Base-by-base conservation (phyloP, 257 asterid species). In the Orobanche coerulescens region DNA sequence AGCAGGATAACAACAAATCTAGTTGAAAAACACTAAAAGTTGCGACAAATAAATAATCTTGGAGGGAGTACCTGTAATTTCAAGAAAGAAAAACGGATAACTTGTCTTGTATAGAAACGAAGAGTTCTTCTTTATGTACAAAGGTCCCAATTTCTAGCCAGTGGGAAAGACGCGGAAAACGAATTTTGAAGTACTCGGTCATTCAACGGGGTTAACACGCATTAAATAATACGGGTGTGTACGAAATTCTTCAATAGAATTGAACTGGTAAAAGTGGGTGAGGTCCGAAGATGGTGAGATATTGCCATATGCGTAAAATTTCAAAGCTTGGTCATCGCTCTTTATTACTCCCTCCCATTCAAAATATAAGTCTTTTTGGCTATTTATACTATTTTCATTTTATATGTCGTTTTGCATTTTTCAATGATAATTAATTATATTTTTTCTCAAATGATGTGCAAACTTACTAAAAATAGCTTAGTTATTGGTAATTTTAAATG, bases 61-160 rank as follows among this genome's bases (percentile, higher is more conserved):
- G 22, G 68, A 25, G 28, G 58, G 34, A 47, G 44, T 77, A 77
- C 82, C 79, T 70, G 72, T 46, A 71, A 24, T 50, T 42, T 62
- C 51, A 66, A 54, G 58, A 31, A 71, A 22, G 49, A 50, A 14
- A 6, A 33, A 44, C n/a, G 28, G 61, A 60, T 52, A 18, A 64
- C 8, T 40, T 39, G 39, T 28, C 39, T 43, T 31, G 19, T 71
- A 39, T 49, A 24, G 52, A 57, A 12, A 49, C 2, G 34, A 25
- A 51, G 49, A 40, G 53, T 30, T 14, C 58, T 61, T 46, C 23
- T 40, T 40, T 12, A 2, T 25, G 46, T 10, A n/a, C n/a, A n/a
- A n/a, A n/a, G n/a, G n/a, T n/a, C n/a, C n/a, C n/a, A n/a, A n/a
- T n/a, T n/a, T n/a, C n/a, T n/a, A n/a, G n/a, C n/a, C n/a, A n/a